Conservation (phyloP, 768 basidiomycete genomes). For the Pisolithus tinctorius region DNA sequence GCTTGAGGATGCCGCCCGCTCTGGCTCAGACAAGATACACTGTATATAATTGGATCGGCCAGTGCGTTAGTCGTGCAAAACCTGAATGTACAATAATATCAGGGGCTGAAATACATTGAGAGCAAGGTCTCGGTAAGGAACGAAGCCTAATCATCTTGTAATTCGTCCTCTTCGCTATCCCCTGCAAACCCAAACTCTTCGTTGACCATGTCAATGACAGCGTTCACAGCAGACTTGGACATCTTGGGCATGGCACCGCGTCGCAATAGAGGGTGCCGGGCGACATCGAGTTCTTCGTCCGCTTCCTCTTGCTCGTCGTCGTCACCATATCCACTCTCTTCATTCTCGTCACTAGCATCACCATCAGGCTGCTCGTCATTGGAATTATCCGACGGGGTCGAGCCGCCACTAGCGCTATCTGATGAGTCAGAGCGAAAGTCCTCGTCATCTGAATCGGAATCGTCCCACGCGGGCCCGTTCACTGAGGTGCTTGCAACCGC, state of each 20-base stretch:
- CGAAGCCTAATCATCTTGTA: constrained; percentile 33
- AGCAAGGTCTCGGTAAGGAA: background rate
- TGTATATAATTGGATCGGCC: too few relatives aligned
- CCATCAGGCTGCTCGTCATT: constrained; percentile 25
- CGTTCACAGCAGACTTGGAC: constrained; percentile 51
- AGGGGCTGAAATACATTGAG: background rate
- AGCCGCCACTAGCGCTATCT: constrained; percentile 36
- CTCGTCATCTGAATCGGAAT: constrained; percentile 29
- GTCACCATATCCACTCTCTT: constrained; percentile 25
- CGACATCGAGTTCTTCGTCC: constrained; percentile 43
- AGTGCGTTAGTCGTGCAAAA: too few relatives aligned
- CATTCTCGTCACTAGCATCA: constrained; percentile 14
- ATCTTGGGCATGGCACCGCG: constrained; percentile 45
- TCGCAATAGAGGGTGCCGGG: constrained; percentile 55
- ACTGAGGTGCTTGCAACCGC: constrained; percentile 8
- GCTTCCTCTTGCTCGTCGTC: constrained; percentile 28
- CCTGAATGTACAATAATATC: too few relatives aligned
- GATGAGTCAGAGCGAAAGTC: constrained; percentile 29
- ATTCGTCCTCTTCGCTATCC: constrained; percentile 39
- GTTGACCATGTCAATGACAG: constrained; percentile 57
- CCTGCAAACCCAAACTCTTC: constrained; percentile 39
- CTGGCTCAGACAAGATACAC: too few relatives aligned
- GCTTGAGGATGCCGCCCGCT: too few relatives aligned
- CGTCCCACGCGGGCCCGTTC: constrained; percentile 26
- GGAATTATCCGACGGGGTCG: constrained; percentile 16